These are phyloP conservation scores for Lodderomyces pseudojiufengensis DNA, from an alignment of 1,139 yeast genomes.

Conservation along the genomic window DNA sequence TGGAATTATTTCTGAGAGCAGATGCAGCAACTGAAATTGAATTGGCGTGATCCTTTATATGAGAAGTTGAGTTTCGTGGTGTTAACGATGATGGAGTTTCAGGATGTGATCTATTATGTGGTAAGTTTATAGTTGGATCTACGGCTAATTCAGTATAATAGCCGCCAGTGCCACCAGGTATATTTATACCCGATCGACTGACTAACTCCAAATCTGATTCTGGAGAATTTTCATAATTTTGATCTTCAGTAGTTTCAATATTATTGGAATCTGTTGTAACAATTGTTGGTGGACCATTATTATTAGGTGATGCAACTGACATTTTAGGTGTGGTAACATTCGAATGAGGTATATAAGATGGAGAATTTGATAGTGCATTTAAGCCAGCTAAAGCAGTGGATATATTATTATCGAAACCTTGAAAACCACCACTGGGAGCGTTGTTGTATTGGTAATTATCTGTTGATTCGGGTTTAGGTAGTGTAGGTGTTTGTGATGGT, in stretches of 20 bases:
- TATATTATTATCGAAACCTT: slow-evolving; percentile 43
- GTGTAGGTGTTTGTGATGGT: slow-evolving; percentile 1
- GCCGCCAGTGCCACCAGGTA: slow-evolving; percentile 30
- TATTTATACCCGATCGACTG: slow-evolving; percentile 24
- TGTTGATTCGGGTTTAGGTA: slow-evolving; percentile 8
- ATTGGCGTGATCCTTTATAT: slow-evolving; percentile 5
- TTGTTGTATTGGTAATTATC: slow-evolving; percentile 36
- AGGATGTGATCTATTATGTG: slow-evolving; percentile 43
- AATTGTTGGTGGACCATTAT: slow-evolving; percentile 5
- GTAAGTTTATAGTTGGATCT: slow-evolving; percentile 48
- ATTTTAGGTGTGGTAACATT: slow-evolving; percentile 23
- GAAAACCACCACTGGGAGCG: slow-evolving; percentile 35
- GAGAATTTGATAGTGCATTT: slow-evolving; percentile 41
- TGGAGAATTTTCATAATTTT: slow-evolving; percentile 12
- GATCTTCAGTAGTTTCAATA: slow-evolving; percentile 8
- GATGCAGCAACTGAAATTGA: slow-evolving; percentile 8
- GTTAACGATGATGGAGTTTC: slow-evolving; percentile 30
- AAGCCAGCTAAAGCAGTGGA: slow-evolving; percentile 47
- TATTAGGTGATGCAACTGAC: slow-evolving; percentile 25
- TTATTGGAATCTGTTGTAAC: slow-evolving; percentile 5
- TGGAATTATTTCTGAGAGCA: slow-evolving; percentile 36
- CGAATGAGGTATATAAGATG: slow-evolving; percentile 32
- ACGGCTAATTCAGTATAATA: slow-evolving; percentile 45
- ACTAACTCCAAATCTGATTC: slow-evolving; percentile 27
- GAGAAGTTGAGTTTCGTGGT: slow-evolving; percentile 35